Percentiles rank a stretch among this genome's conserved stretches.
Evolutionary conservation across 257 asterid species (phyloP).

Genomic region (Nicotiana sylvestris): DNA sequence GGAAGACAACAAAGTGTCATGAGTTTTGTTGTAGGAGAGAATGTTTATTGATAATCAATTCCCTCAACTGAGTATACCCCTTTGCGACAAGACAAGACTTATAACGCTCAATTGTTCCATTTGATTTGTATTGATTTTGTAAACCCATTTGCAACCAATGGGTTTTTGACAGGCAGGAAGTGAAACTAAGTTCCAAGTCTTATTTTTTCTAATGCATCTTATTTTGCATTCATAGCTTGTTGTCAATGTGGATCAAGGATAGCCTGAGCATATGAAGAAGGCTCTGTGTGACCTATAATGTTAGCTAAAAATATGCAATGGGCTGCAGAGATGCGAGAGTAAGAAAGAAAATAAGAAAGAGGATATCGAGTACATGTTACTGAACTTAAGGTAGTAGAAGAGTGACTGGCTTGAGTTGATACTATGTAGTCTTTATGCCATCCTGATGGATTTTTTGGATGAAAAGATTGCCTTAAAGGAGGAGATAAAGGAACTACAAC

Average conservation of each 20-base stretch:
- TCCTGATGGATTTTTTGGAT: neutral
- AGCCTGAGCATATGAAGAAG: neutral
- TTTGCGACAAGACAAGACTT: no score
- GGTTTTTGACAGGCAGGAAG: no score
- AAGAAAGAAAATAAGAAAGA: conserved; percentile 5
- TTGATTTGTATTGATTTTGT: no score
- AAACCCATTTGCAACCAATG: no score
- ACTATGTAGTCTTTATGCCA: neutral
- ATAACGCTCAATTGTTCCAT: no score
- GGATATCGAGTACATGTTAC: neutral
- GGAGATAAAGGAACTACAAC: neutral
- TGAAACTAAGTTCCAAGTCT: neutral
- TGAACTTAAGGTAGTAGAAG: neutral
- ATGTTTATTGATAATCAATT: no score
- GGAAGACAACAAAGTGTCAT: no score
- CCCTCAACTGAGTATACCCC: no score
- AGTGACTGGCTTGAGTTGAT: neutral
- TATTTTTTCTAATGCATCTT: neutral
- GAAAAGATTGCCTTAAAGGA: neutral
- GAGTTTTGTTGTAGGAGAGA: no score
- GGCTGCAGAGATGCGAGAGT: neutral
- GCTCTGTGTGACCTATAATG: neutral
- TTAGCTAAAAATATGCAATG: conserved; percentile 3
- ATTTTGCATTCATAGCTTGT: neutral
- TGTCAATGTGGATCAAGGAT: neutral